Conservation (phyloP, 768 basidiomycete genomes). For the Kwoniella sp. region DNA sequence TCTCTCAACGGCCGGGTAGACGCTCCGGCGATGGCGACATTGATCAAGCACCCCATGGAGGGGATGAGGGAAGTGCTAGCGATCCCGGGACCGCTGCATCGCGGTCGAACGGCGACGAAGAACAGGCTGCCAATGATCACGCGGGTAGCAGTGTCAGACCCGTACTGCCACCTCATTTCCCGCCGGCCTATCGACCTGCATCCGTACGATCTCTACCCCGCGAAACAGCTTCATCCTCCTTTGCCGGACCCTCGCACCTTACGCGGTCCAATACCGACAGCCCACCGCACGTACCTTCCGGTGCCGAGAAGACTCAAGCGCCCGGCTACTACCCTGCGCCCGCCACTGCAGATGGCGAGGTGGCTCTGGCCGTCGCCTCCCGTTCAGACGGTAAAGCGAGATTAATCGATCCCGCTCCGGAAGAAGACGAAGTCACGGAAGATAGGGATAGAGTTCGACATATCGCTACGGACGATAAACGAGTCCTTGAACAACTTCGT, state of each 20-base stretch:
- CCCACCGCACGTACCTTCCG: slow-evolving; percentile 1
- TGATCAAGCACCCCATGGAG: not conserved
- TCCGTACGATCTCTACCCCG: slow-evolving; percentile 33
- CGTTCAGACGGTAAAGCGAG: slow-evolving; percentile 39
- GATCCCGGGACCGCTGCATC: not conserved
- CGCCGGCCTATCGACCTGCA: slow-evolving; percentile 50
- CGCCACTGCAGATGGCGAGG: slow-evolving; percentile 49
- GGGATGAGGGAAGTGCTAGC: no score
- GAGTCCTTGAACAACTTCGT: slow-evolving; percentile 47
- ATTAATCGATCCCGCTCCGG: slow-evolving; percentile 18
- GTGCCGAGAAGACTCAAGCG: slow-evolving; percentile 40
- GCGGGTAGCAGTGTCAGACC: not conserved
- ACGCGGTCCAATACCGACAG: not conserved
- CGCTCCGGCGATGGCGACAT: not conserved
- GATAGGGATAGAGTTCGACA: slow-evolving; percentile 33
- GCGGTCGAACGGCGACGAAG: not conserved
- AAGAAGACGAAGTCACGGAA: slow-evolving; percentile 21
- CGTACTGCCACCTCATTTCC: slow-evolving; percentile 33
- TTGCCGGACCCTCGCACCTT: slow-evolving; percentile 7
- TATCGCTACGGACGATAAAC: slow-evolving; percentile 55
- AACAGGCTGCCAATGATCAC: not conserved
- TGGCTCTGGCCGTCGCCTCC: slow-evolving; percentile 46
- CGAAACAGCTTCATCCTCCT: not conserved
- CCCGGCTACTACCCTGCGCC: slow-evolving; percentile 55
- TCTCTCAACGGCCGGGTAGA: not conserved